Conservation (phyloP, 2,329 filamentous ascomycete genomes). For the Fusarium continuum region DNA sequence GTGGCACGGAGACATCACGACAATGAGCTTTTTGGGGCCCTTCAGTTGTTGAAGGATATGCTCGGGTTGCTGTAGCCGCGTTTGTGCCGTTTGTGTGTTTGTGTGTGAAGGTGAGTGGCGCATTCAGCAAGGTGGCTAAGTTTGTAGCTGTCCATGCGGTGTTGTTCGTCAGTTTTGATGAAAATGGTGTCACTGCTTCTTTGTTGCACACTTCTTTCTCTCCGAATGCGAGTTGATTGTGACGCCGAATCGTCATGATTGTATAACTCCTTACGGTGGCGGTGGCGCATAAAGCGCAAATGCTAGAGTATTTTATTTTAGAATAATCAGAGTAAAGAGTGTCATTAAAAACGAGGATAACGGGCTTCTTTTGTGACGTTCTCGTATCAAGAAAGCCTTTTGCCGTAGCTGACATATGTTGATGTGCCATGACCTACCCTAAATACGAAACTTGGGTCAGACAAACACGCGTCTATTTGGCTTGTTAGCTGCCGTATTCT, state of each 20-base stretch:
- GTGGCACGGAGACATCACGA: constrained; percentile 49
- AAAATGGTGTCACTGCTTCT: too few relatives aligned
- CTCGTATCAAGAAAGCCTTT: not conserved
- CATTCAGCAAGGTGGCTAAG: not conserved
- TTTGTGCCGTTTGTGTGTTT: too few relatives aligned
- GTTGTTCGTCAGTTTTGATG: too few relatives aligned
- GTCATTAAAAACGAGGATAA: too few relatives aligned
- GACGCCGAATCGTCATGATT: too few relatives aligned
- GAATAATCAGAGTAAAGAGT: accelerated
- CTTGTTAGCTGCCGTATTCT: not conserved
- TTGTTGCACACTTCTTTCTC: too few relatives aligned
- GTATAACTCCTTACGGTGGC: too few relatives aligned
- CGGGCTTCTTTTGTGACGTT: too few relatives aligned
- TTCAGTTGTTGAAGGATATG: constrained; percentile 32
- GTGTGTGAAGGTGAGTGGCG: not conserved
- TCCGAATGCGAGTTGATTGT: accelerated
- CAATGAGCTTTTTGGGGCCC: constrained; percentile 47
- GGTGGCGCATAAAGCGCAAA: too few relatives aligned
- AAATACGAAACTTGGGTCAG: not conserved
- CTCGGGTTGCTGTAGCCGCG: constrained; percentile 2
- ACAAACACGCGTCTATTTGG: not conserved
- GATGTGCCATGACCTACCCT: not conserved
- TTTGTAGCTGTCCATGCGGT: too few relatives aligned
- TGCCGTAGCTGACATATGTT: not conserved
- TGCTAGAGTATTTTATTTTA: too few relatives aligned